Conservation (phyloP, 257 asterid genomes). For the Datura wrightii region DNA sequence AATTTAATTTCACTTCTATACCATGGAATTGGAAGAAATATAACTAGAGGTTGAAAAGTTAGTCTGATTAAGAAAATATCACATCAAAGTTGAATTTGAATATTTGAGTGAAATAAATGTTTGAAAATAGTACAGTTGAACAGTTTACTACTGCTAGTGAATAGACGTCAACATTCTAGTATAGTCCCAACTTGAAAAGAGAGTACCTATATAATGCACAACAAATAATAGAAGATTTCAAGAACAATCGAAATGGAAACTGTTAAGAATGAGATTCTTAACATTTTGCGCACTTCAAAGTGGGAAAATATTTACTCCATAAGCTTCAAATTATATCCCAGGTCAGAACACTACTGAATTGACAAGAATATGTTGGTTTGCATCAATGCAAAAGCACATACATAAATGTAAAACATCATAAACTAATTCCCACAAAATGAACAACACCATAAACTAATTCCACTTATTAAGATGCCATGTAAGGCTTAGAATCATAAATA, state of each 20-base stretch:
- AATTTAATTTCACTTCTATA: not conserved
- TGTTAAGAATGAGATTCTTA: not conserved
- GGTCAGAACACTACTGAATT: not conserved
- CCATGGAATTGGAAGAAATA: not conserved
- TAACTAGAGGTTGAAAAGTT: not conserved
- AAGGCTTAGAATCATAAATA: not conserved
- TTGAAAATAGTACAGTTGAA: not conserved
- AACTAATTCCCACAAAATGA: not conserved
- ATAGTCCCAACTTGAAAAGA: not conserved
- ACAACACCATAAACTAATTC: not conserved
- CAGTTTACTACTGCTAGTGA: not conserved
- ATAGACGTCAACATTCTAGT: conserved; percentile 1
- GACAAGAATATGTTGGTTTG: not conserved
- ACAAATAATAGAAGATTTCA: not conserved
- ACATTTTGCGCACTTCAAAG: not conserved
- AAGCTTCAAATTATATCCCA: not conserved
- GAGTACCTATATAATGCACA: not conserved
- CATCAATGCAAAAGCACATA: conserved; percentile 12
- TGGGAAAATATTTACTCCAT: conserved; percentile 3
- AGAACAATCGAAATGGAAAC: conserved; percentile 13
- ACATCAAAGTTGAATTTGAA: not conserved
- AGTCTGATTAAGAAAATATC: not conserved
- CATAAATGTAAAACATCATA: not conserved
- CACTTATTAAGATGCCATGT: not conserved
- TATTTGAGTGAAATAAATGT: not conserved